A percentile compares a stretch with the other conserved stretches of the same genome.
Evolutionary conservation across 108 stramenopile genomes (phyloP).

Genomic region (Nitzschia sp.): DNA sequence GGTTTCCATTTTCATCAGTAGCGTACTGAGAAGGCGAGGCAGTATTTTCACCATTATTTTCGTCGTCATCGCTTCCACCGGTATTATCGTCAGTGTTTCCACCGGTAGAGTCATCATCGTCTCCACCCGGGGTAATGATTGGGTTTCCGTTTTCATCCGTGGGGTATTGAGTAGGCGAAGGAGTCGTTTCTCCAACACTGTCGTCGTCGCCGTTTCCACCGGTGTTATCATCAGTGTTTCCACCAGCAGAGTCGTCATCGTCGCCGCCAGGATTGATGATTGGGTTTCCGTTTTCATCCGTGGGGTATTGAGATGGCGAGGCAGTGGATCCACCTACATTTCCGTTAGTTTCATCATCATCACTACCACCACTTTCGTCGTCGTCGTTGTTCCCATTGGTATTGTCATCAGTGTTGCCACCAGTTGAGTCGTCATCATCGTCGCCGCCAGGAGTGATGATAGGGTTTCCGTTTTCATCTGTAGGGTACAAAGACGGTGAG

Average conservation of each 20-base stretch:
- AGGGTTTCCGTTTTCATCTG: background rate
- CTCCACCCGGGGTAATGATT: background rate
- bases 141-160: background rate
- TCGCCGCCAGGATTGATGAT: background rate
- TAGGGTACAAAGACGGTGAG: background rate
- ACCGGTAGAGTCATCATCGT: background rate
- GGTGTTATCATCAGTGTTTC: background rate
- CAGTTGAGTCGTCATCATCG: background rate
- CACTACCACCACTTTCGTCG: background rate
- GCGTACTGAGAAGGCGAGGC: background rate
- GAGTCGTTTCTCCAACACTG: background rate
- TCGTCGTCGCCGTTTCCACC: background rate
- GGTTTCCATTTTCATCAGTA: background rate
- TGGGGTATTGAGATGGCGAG: no score
- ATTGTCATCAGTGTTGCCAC: background rate
- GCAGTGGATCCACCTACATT: no score
- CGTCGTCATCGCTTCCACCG: background rate
- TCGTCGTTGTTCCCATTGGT: background rate
- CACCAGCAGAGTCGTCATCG: background rate
- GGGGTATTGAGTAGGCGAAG: no score
- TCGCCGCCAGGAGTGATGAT: slow-evolving; percentile 1
- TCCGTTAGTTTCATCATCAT: background rate
- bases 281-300: background rate
- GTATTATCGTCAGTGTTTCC: background rate
- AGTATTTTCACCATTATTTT: background rate